Evolutionary conservation across 2,329 filamentous ascomycete genomes (phyloP), one percentile per base, ranked within the genome.

Genomic region (Ophiocordyceps robertsii): DNA sequence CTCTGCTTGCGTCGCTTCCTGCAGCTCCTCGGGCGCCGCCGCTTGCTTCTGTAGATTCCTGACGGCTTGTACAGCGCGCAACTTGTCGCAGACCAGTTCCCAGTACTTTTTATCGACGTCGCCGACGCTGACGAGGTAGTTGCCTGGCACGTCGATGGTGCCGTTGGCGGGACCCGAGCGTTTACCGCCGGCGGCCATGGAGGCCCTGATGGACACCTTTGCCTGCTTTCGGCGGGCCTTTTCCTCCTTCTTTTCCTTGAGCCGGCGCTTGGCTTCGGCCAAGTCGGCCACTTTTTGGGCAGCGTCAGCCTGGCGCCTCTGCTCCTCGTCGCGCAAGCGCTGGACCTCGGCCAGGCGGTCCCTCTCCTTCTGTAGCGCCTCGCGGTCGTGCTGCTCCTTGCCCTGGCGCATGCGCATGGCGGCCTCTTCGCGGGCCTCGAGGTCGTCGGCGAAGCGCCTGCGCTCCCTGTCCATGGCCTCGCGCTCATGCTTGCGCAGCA

Each of bases 401-500:
- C 62, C 72, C 30, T 68, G 72, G 63, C 72, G 72, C 46, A 76
- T 66, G 37, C 75, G 65, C 56, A 77, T 80, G 41, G 78, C 68
- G 3, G 80, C 79, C 29, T 74, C 68, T 61, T 95, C 90, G 17
- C 84, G 69, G 24, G 77, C 73, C 63, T 95, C 88, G 40, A 96
- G 66, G 56, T 95, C 88, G 55, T 94, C 87, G 49, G 85, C 84
- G 74, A 94, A 84, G 51, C 77, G 73, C 56, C 84, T 70, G 51
- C 83, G 70, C 60, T 80, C 75, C 39, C 78, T 77, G 52, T 85
- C 80, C 63, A 94, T 82, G 47, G 81, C 70, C 41, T 84, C 80
- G 53, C 81, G 73, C 61, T 88, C 78, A 55, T 77, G 70, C 58
- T 77, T 75, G 56, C 82, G 82, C 56, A 84, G 75, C 45, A 81